Percentiles rank a stretch among this genome's conserved stretches.
phyloP scores from a whole-genome alignment of 306 rosid genomes.

The Aeschynomene evenia region DNA sequence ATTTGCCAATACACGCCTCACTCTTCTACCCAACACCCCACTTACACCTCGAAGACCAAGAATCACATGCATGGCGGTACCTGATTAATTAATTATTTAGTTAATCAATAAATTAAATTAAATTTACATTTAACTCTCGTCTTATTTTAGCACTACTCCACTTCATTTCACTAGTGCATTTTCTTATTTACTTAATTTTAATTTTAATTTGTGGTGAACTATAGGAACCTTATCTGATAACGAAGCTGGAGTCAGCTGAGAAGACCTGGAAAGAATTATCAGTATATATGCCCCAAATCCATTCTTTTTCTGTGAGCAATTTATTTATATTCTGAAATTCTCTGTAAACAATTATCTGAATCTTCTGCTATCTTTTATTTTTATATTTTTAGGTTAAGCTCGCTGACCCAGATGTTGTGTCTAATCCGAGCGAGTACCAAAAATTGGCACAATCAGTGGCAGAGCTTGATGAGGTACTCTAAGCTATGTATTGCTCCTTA shows the following conservation, averaged over 20 bases:
- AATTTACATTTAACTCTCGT: too few relatives aligned
- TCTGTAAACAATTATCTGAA: neutral
- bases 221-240: constrained; percentile 84
- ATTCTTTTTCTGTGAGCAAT: neutral
- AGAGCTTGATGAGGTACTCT: constrained; percentile 77
- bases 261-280: constrained; percentile 95
- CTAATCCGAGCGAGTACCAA: constrained; percentile 87
- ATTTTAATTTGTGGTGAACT: constrained; percentile 19
- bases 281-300: constrained; percentile 37
- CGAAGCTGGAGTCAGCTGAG: constrained; percentile 90
- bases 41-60: constrained; percentile 33
- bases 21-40: constrained; percentile 40
- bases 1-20: constrained; percentile 31
- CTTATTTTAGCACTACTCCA: neutral
- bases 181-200: neutral
- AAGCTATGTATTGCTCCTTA: neutral
- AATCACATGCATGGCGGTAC: constrained; percentile 94
- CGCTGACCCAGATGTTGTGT: constrained; percentile 84
- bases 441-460: constrained; percentile 91
- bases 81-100: neutral
- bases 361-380: neutral
- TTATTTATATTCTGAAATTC: neutral
- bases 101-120: neutral
- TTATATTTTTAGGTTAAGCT: constrained; percentile 67
- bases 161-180: too few relatives aligned